A percentile compares a stretch with the other conserved stretches of the same genome.
Conservation (phyloP, 1,284 basidiomycete species). For the Stygiomarasmius scandens region DNA sequence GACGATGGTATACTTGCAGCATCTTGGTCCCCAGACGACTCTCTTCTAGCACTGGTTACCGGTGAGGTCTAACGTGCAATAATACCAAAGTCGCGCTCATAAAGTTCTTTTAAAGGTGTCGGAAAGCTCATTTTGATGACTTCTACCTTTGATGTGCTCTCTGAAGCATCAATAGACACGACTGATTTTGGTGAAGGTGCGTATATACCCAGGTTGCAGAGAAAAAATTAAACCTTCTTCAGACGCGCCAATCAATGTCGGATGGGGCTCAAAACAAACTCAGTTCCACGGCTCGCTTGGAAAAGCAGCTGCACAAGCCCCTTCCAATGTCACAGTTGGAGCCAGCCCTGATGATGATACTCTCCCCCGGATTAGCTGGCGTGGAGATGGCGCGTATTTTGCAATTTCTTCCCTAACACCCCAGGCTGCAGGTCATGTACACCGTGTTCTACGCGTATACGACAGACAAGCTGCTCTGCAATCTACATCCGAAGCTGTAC, state of each 20-base stretch:
- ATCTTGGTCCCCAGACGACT: slow-evolving; percentile 90
- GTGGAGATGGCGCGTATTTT: slow-evolving; percentile 91
- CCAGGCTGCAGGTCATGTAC: slow-evolving; percentile 25
- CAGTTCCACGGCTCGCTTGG: slow-evolving; percentile 98
- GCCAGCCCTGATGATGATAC: slow-evolving; percentile 75
- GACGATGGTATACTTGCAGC: slow-evolving; percentile 85
- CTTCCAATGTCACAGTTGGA: slow-evolving; percentile 41
- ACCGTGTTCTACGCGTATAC: slow-evolving; percentile 78
- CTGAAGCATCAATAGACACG: slow-evolving; percentile 74
- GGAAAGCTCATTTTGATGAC: slow-evolving; percentile 90
- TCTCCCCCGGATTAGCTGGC: slow-evolving; percentile 84
- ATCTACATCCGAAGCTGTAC: slow-evolving; percentile 83
- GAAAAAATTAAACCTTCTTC: slow-evolving; percentile 9
- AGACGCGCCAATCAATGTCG: slow-evolving; percentile 93
- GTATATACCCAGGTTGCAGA: slow-evolving; percentile 14
- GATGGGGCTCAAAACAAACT: slow-evolving; percentile 97
- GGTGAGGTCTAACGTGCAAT: slow-evolving; percentile 43
- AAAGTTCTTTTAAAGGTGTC: slow-evolving; percentile 49
- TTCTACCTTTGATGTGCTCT: slow-evolving; percentile 85
- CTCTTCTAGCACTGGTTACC: slow-evolving; percentile 79
- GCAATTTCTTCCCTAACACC: slow-evolving; percentile 74
- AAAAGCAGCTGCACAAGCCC: slow-evolving; percentile 77
- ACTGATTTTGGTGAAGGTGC: slow-evolving; percentile 85
- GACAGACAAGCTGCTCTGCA: slow-evolving; percentile 80
- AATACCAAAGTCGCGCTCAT: background rate